phyloP scores from a whole-genome alignment of 768 basidiomycete genomes.

The Cyathus striatus region DNA sequence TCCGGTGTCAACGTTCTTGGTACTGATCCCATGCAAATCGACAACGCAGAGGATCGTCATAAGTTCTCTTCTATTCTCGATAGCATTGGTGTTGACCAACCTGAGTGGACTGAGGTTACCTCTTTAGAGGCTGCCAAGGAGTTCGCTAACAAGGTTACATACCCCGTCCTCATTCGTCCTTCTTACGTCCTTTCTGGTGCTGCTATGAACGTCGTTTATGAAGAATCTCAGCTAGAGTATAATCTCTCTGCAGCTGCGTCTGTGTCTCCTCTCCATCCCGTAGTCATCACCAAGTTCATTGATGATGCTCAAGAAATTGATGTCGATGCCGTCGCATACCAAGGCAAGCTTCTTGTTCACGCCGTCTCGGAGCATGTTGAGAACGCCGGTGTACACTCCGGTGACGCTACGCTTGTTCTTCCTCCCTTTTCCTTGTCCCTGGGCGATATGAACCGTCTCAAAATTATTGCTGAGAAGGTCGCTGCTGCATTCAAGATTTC shows the following conservation, averaged over 20 bases:
- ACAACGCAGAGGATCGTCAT: conserved; percentile 97
- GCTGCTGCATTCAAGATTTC: conserved; percentile 94
- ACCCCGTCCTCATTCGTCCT: conserved; percentile 93
- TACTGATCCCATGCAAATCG: conserved; percentile 92
- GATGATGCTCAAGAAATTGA: conserved; percentile 98
- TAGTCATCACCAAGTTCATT: conserved; percentile 99
- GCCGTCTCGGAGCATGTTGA: conserved; percentile 98
- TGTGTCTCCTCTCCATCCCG: conserved; percentile 95
- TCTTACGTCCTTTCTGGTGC: conserved; percentile 98
- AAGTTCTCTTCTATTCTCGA: conserved; percentile 98
- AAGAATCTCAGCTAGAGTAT: conserved; percentile 84
- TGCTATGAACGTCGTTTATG: conserved; percentile 98
- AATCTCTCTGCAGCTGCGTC: conserved; percentile 95
- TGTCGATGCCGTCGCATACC: conserved; percentile 92
- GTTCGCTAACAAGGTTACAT: conserved; percentile 84
- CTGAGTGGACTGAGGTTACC: conserved; percentile 91
- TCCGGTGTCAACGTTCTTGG: conserved; percentile 91
- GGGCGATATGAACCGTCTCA: conserved; percentile 80
- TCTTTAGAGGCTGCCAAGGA: conserved; percentile 86
- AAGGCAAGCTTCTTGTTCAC: conserved; percentile 89
- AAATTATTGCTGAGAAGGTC: conserved; percentile 92
- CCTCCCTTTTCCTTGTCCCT: conserved; percentile 83
- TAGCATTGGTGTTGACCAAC: conserved; percentile 92
- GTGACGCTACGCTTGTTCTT: conserved; percentile 95
- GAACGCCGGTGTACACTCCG: conserved; percentile 97